phyloP scores from a whole-genome alignment of 1,139 yeast genomes.

The Diutina scorzettiae region DNA sequence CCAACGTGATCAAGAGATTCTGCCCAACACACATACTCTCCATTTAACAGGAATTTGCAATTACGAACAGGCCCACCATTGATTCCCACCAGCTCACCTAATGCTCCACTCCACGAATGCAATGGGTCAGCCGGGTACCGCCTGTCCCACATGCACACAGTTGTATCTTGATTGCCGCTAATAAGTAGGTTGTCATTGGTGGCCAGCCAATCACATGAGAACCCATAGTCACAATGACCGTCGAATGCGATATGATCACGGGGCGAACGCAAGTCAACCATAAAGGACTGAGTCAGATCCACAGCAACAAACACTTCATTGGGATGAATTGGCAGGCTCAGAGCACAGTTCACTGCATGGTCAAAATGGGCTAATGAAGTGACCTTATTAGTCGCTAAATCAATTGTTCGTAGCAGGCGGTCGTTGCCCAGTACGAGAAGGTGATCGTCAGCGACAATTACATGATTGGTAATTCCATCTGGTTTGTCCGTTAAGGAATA shows the following conservation, averaged over 20 bases:
- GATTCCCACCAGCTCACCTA: slow-evolving; percentile 18
- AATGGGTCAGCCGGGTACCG: slow-evolving; percentile 18
- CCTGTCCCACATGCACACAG: slow-evolving; percentile 44
- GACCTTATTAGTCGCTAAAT: slow-evolving; percentile 15
- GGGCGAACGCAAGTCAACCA: slow-evolving; percentile 29
- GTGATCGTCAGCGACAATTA: slow-evolving; percentile 21
- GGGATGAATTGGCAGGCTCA: slow-evolving; percentile 23
- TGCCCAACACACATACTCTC: slow-evolving; percentile 41
- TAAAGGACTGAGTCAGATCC: slow-evolving; percentile 30
- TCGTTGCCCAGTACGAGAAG: slow-evolving; percentile 32
- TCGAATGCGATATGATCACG: slow-evolving; percentile 10
- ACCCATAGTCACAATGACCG: slow-evolving; percentile 47
- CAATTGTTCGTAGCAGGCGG: slow-evolving; percentile 27
- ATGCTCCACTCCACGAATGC: slow-evolving; percentile 25
- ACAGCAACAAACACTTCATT: slow-evolving; percentile 38
- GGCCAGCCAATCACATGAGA: slow-evolving; percentile 50
- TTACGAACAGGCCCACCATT: slow-evolving; percentile 37
- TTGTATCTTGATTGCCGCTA: slow-evolving; percentile 53
- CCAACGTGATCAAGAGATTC: slow-evolving; percentile 54
- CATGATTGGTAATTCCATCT: slow-evolving; percentile 48
- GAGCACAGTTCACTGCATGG: slow-evolving; percentile 42
- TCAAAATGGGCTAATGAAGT: slow-evolving; percentile 16
- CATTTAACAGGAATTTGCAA: slow-evolving; percentile 35
- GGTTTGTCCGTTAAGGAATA: slow-evolving; percentile 28
- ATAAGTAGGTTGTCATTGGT: slow-evolving; percentile 29